Percentiles rank a stretch among this genome's conserved stretches.
Evolutionary conservation across 176 grass and related monocot genomes (phyloP).

Genomic region (Neostapfia colusana): DNA sequence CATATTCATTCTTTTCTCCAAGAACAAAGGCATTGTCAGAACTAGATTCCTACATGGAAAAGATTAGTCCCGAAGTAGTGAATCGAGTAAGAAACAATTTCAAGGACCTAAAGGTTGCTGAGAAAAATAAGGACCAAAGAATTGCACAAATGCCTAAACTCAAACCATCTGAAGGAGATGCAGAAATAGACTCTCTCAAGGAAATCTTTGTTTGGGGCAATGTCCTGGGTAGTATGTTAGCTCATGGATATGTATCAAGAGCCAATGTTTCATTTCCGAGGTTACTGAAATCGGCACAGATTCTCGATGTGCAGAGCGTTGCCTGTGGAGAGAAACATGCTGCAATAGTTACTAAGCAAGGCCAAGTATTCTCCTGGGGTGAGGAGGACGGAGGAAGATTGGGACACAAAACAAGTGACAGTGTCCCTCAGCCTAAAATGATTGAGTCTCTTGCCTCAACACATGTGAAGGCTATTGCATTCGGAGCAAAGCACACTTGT

Average conservation of each 20-base stretch:
- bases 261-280: slow-evolving; percentile 66
- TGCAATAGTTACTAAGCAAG: slow-evolving; percentile 87
- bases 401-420: slow-evolving; percentile 63
- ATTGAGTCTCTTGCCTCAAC: slow-evolving; percentile 68
- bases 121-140: slow-evolving; percentile 49
- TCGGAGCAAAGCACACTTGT: slow-evolving; percentile 78
- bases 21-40: slow-evolving; percentile 69
- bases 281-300: slow-evolving; percentile 65
- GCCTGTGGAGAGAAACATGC: slow-evolving; percentile 78
- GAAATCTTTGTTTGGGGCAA: slow-evolving; percentile 93
- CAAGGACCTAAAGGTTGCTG: slow-evolving; percentile 39
- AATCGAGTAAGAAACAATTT: slow-evolving; percentile 47
- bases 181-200: slow-evolving; percentile 56
- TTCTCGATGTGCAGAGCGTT: slow-evolving; percentile 69
- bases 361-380: slow-evolving; percentile 94
- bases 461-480: slow-evolving; percentile 65
- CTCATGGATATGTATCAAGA: slow-evolving; percentile 42
- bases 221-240: slow-evolving; percentile 48
- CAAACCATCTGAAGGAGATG: slow-evolving; percentile 43
- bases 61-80: slow-evolving; percentile 60
- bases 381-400: slow-evolving; percentile 69
- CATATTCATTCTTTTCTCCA: slow-evolving; percentile 72
- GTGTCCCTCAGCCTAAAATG: slow-evolving; percentile 58
- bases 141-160: slow-evolving; percentile 49
- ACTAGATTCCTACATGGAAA: slow-evolving; percentile 76